phyloP scores from a whole-genome alignment of 208 protist species.

The Borovskyia barvae region DNA sequence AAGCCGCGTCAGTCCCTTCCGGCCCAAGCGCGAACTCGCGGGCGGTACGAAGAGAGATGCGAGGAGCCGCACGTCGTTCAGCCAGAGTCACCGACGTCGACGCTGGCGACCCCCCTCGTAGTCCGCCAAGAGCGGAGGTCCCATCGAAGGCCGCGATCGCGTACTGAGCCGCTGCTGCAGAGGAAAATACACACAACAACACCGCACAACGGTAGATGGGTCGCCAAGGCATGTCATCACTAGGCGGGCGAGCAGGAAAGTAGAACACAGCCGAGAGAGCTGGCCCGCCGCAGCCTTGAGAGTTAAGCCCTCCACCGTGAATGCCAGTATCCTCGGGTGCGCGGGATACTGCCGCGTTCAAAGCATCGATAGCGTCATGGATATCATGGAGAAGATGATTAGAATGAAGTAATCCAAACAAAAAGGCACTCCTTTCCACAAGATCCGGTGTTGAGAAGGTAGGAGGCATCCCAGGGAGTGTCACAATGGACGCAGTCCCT shows the following conservation, averaged over 20 bases:
- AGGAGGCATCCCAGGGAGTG: neutral
- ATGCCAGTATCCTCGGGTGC: neutral
- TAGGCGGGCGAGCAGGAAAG: conserved; percentile 5
- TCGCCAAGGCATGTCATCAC: conserved; percentile 27
- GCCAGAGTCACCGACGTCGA: neutral
- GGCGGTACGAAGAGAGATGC: conserved; percentile 8
- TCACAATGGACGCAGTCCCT: neutral
- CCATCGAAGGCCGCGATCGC: conserved; percentile 5
- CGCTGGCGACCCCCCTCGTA: neutral
- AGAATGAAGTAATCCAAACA: conserved; percentile 17
- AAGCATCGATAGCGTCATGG: conserved; percentile 16
- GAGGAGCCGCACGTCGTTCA: neutral
- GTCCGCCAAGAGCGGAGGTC: neutral
- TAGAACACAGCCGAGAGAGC: conserved; percentile 19
- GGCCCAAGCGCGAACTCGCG: conserved; percentile 5
- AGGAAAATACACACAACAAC: conserved; percentile 15
- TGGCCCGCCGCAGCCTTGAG: neutral
- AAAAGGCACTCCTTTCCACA: conserved; percentile 20
- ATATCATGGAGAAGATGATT: conserved; percentile 18
- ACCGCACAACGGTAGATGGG: conserved; percentile 12
- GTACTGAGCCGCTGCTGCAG: conserved; percentile 5
- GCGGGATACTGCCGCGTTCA: neutral
- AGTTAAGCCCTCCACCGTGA: neutral
- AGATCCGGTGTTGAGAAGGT: neutral
- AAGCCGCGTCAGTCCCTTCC: conserved; percentile 7